These are phyloP conservation scores for Fonsecaea nubica DNA, from an alignment of 2,329 filamentous ascomycete species.

Conservation along the genomic window DNA sequence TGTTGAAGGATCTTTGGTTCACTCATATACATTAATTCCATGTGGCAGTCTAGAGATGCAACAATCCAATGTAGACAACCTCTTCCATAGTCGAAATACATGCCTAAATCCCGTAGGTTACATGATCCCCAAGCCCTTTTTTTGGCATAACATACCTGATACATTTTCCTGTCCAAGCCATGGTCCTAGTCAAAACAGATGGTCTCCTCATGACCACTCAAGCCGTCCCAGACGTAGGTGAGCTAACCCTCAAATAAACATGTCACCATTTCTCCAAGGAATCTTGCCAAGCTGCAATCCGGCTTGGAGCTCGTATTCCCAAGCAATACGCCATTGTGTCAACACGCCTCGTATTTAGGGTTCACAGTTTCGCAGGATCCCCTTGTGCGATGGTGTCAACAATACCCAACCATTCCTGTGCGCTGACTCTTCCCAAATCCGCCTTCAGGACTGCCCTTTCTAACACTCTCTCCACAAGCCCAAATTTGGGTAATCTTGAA, in stretches of 20 bases:
- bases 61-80: constrained; percentile 1
- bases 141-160: not conserved
- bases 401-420: constrained; percentile 31
- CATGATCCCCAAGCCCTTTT: not conserved
- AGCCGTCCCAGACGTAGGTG: not conserved
- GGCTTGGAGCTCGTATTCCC: not conserved
- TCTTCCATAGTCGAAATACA: not conserved
- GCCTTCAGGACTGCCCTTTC: constrained; percentile 49
- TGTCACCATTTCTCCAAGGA: not conserved
- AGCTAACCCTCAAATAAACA: not conserved
- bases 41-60: not conserved
- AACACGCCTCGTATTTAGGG: not conserved
- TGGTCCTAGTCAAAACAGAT: not conserved
- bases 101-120: not conserved
- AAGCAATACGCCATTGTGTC: not conserved
- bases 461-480: constrained; percentile 49
- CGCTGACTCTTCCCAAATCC: constrained; percentile 34
- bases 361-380: constrained; percentile 24
- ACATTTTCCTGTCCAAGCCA: not conserved
- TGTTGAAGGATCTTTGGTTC: not conserved
- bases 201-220: not conserved
- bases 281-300: not conserved
- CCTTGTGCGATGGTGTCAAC: constrained; percentile 26
- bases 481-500: constrained; percentile 49
- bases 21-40: not conserved